These are phyloP conservation scores for Olyra latifolia DNA, from an alignment of 176 grass and related monocot species.

Conservation along the genomic window DNA sequence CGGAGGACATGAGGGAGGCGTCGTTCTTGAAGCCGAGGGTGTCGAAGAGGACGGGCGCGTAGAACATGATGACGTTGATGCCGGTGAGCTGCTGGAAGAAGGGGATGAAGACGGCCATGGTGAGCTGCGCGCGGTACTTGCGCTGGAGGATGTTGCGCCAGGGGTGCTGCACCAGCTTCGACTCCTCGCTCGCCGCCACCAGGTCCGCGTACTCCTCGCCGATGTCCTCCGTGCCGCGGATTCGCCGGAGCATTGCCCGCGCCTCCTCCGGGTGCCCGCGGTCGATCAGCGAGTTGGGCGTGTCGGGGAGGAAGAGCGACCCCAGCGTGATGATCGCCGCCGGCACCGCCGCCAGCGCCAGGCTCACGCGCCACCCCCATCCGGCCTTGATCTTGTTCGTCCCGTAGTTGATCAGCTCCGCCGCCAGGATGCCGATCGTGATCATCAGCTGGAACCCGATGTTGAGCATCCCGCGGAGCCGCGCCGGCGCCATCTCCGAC, in stretches of 20 bases:
- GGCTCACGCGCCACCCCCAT: constrained; percentile 86
- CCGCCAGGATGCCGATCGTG: constrained; percentile 87
- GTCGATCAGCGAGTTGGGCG: constrained; percentile 93
- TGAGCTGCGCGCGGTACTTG: constrained; percentile 61
- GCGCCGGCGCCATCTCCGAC: constrained; percentile 94
- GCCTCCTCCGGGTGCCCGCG: constrained; percentile 64
- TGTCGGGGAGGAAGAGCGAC: constrained; percentile 89
- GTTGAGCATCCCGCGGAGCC: constrained; percentile 92
- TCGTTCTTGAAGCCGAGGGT: constrained; percentile 59
- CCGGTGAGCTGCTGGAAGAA: constrained; percentile 76
- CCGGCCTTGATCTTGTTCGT: constrained; percentile 78
- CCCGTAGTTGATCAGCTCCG: constrained; percentile 88
- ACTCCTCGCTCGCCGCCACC: constrained; percentile 54
- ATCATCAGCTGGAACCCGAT: constrained; percentile 98
- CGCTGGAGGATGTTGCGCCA: constrained; percentile 54
- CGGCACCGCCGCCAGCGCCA: constrained; percentile 81
- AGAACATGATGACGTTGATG: constrained; percentile 86
- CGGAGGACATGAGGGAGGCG: constrained; percentile 68
- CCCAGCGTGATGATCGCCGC: constrained; percentile 84
- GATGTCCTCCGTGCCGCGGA: constrained; percentile 56
- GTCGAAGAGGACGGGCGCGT: constrained; percentile 67
- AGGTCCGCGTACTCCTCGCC: constrained; percentile 60
- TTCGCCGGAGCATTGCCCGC: constrained; percentile 35
- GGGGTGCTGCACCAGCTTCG: constrained; percentile 44
- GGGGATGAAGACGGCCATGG: constrained; percentile 60